Evolutionary conservation across 1,139 yeast species (phyloP), one percentile per base, ranked within the genome.

Genomic region (Meyerozyma elateridarum): DNA sequence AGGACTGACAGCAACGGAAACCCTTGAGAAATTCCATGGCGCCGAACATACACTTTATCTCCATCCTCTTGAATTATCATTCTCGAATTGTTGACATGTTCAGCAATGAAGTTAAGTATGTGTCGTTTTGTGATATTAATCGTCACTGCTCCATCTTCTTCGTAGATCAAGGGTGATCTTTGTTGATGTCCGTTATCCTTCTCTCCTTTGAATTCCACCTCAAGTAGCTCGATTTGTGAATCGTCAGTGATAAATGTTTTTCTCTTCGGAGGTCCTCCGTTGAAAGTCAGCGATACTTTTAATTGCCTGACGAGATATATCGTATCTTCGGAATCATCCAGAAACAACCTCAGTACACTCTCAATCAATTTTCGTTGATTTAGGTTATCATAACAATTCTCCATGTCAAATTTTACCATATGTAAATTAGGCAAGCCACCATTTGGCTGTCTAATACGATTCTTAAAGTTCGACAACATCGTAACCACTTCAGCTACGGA

Each of bases 21-120:
- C 0, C 98, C 98, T 56, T 91, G 98, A 33, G 84, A 91, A 0
- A 91, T 70, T 0, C 98, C 98, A 8, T 64, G 56, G 25, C 58
- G 70, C 37, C 95, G 64, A 17, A 55, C 52, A 39, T 42, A 64
- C 6, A 46, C 34, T 14, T 31, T 39, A 21, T 36, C 17, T 2
- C 24, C 31, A 16, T 29, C 34, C 34, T 41, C 37, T 32, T 41
- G 38, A 7, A 40, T 29, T 16, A 43, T 35, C 5, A 34, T 36
- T 3, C 45, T 44, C 3, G 64, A 47, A 14, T 54, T 51, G 28
- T 46, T 47, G 8, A 62, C 50, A 15, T 59, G 66, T 8, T 39
- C 38, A 15, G 42, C 45, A 1, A 59, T 49, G 4, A 56, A 31
- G 6, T 45, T 43, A 3, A 61, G 22, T 3, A 64, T 44, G 16